Evolutionary conservation across 2,329 filamentous ascomycete genomes (phyloP).

Genomic region (Lasiodiplodia hormozganensis): DNA sequence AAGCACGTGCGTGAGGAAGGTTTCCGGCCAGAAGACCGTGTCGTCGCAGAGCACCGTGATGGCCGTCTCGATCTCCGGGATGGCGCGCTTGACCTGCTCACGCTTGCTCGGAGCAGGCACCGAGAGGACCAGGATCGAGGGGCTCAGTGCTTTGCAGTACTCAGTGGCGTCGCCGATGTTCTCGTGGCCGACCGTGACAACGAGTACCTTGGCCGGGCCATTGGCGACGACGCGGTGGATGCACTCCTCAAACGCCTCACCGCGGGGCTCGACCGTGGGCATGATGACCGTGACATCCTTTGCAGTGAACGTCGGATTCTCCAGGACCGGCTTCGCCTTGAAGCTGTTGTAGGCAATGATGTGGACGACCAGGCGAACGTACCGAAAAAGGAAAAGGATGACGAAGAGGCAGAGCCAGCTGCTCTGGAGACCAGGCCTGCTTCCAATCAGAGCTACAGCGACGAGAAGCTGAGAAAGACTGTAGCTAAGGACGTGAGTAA

Average conservation of each 20-base stretch:
- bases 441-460: neutral
- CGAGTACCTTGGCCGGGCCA: constrained; percentile 47
- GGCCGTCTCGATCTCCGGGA: constrained; percentile 47
- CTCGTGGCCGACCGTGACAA: constrained; percentile 54
- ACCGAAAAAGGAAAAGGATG: constrained; percentile 54
- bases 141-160: constrained; percentile 32
- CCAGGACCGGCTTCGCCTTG: constrained; percentile 39
- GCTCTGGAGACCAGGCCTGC: neutral
- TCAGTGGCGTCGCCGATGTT: constrained; percentile 41
- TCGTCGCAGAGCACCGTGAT: constrained; percentile 61
- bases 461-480: neutral
- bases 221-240: constrained; percentile 51
- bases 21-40: constrained; percentile 59
- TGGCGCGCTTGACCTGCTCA: constrained; percentile 52
- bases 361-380: constrained; percentile 55
- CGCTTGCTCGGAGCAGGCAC: constrained; percentile 54
- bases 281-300: constrained; percentile 60
- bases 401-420: constrained; percentile 37
- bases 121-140: constrained; percentile 33
- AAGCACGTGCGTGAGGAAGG: constrained; percentile 53
- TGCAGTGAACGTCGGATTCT: constrained; percentile 41
- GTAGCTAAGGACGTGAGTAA: neutral
- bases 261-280: constrained; percentile 57
- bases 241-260: constrained; percentile 52
- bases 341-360: constrained; percentile 52